Conservation (phyloP, 2,329 filamentous ascomycete species). For the Botryotinia convoluta region DNA sequence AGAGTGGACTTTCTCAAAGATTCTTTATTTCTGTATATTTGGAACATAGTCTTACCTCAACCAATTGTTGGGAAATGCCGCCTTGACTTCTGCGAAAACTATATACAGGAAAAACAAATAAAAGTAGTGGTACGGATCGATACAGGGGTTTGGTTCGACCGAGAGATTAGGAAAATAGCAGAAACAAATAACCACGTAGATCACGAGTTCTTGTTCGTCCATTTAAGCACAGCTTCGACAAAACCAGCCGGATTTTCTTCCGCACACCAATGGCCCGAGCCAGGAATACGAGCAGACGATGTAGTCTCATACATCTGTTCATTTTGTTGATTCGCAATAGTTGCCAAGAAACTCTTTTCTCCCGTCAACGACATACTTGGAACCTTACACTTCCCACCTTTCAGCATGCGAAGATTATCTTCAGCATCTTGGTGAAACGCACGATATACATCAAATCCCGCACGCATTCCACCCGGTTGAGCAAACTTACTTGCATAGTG, state of each 20-base stretch:
- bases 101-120: neutral
- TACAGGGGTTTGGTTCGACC: neutral
- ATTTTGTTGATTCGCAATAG: neutral
- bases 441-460: neutral
- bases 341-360: neutral
- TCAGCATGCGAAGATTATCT: neutral
- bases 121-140: neutral
- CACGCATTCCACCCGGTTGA: neutral
- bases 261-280: neutral
- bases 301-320: neutral
- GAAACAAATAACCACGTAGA: neutral
- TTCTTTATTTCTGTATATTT: neutral
- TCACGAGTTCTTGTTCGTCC: neutral
- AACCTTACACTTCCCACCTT: neutral
- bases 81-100: neutral
- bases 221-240: neutral
- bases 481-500: neutral
- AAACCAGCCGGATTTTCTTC: neutral
- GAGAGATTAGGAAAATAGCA: neutral
- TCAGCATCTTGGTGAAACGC: neutral
- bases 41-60: neutral
- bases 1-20: neutral
- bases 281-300: neutral
- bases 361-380: neutral
- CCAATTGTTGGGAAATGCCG: neutral